Evolutionary conservation across 1,284 basidiomycete species (phyloP).

Genomic region (Ustilago bromivora): DNA sequence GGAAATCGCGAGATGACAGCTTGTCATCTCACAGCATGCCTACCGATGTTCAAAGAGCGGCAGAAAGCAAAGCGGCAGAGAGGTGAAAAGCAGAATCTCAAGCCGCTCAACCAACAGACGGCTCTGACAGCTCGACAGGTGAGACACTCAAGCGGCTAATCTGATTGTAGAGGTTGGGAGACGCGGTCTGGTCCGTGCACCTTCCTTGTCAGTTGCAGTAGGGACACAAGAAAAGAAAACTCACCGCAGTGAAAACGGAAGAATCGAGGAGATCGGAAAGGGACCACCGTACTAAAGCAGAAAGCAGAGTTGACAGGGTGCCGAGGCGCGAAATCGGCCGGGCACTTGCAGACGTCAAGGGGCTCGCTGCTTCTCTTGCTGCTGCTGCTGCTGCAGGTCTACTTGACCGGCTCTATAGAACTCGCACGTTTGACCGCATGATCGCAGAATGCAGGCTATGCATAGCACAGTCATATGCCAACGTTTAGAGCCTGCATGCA

Average conservation of each 20-base stretch:
- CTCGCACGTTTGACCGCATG: background rate
- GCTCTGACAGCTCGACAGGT: background rate
- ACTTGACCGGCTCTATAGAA: background rate
- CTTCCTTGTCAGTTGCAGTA: background rate
- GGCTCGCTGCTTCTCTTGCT: background rate
- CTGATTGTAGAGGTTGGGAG: background rate
- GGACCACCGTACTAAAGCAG: background rate
- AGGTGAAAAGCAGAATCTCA: background rate
- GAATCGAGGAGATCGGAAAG: background rate
- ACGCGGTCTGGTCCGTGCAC: background rate
- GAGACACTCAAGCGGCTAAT: background rate
- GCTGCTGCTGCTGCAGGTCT: background rate
- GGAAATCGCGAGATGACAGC: background rate
- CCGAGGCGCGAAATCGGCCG: background rate
- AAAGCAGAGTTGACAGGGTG: background rate
- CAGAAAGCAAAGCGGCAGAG: background rate
- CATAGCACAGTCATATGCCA: conserved; percentile 3
- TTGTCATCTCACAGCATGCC: background rate
- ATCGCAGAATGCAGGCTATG: background rate
- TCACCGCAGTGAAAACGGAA: background rate
- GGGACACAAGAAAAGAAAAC: background rate
- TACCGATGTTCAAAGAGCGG: background rate
- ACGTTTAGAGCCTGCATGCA: background rate
- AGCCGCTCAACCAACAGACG: background rate
- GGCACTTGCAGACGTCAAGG: background rate